phyloP scores from a whole-genome alignment of 768 basidiomycete species.

The Dioszegia crocea region DNA sequence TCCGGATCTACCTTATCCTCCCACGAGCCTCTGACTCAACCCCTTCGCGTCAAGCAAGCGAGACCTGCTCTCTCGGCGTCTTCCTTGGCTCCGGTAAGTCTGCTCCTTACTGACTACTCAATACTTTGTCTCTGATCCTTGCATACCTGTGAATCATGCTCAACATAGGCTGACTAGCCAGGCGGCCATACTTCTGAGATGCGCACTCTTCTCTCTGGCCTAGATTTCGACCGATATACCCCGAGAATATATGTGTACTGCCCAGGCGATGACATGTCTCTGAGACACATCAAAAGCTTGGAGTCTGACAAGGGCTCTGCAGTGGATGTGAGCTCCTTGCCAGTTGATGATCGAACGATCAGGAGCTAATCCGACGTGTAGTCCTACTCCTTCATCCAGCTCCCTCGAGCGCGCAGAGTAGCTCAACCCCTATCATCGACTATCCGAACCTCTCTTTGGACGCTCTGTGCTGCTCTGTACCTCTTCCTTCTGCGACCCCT shows the following conservation, averaged over 20 bases:
- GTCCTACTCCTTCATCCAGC: conserved; percentile 44
- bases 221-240: conserved; percentile 71
- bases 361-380: no score
- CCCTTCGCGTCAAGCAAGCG: not conserved
- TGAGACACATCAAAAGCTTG: conserved; percentile 62
- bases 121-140: no score
- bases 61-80: conserved; percentile 62
- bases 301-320: conserved; percentile 54
- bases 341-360: not conserved
- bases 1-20: conserved; percentile 21
- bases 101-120: conserved; percentile 8
- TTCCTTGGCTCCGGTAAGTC: conserved; percentile 88
- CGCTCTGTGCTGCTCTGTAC: conserved; percentile 62
- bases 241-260: conserved; percentile 76
- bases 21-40: not conserved
- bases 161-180: conserved; percentile 51
- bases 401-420: conserved; percentile 84
- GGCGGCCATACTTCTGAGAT: conserved; percentile 94
- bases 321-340: not conserved
- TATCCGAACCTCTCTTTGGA: conserved; percentile 61
- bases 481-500: conserved; percentile 60
- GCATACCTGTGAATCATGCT: conserved; percentile 1
- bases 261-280: conserved; percentile 74
- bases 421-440: conserved; percentile 74
- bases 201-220: conserved; percentile 63